Evolutionary conservation across 2,329 filamentous ascomycete species (phyloP).

Genomic region (Rhytidhysteron rufulum): DNA sequence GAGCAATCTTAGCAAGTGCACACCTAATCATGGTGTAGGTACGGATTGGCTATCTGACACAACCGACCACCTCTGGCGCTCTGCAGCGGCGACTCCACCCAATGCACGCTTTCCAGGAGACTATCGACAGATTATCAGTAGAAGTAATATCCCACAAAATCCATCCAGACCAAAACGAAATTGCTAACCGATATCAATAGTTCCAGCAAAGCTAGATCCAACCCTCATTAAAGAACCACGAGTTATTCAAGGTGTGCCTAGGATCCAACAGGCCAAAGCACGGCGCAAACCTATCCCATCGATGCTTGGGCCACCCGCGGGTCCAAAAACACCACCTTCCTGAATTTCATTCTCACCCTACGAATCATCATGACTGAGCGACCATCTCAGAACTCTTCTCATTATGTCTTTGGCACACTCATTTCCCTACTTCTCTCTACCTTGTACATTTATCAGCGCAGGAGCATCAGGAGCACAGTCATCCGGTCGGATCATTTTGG

Average conservation of each 20-base stretch:
- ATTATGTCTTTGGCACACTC: no score
- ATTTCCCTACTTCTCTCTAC: background rate
- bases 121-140: constrained; percentile 48
- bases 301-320: constrained; percentile 30
- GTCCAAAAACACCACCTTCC: constrained; percentile 23
- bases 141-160: constrained; percentile 46
- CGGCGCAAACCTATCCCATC: constrained; percentile 48
- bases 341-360: background rate
- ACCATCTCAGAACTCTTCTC: background rate
- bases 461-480: background rate
- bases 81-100: constrained; percentile 56
- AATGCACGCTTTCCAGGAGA: constrained; percentile 53
- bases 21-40: constrained; percentile 29
- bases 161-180: constrained; percentile 39
- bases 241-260: constrained; percentile 81
- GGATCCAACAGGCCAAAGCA: constrained; percentile 49
- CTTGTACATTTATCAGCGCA: background rate
- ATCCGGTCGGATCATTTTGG: background rate
- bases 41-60: constrained; percentile 67
- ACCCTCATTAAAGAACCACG: constrained; percentile 88
- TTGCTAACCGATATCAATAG: constrained; percentile 51
- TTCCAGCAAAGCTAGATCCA: constrained; percentile 80
- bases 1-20: constrained; percentile 51
- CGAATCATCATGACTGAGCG: background rate
- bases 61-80: constrained; percentile 75